phyloP scores from a whole-genome alignment of 2,329 filamentous ascomycete species.

The Zalaria obscura region DNA sequence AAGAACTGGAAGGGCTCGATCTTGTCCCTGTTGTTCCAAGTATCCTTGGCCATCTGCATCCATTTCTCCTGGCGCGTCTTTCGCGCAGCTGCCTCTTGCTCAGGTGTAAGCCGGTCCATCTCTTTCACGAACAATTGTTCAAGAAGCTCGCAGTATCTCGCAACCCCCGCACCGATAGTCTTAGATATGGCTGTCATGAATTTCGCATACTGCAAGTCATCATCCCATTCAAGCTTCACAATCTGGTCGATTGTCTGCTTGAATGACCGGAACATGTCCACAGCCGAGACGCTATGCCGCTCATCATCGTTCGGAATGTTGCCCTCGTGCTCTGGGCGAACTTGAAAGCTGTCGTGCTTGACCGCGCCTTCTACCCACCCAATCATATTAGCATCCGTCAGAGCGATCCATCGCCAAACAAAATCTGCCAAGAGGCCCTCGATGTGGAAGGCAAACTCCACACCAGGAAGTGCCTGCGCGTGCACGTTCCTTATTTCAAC shows the following conservation, averaged over 20 bases:
- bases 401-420: conserved; percentile 87
- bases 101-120: conserved; percentile 82
- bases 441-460: conserved; percentile 73
- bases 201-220: conserved; percentile 83
- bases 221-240: conserved; percentile 75
- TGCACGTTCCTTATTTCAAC: conserved; percentile 76
- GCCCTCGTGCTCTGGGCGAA: conserved; percentile 42
- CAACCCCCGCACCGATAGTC: conserved; percentile 67
- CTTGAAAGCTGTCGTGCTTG: conserved; percentile 75
- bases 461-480: conserved; percentile 52
- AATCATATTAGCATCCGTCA: conserved; percentile 64
- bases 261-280: conserved; percentile 89
- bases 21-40: conserved; percentile 82
- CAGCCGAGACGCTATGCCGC: conserved; percentile 81
- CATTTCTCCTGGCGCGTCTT: conserved; percentile 85
- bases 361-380: conserved; percentile 82
- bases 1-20: conserved; percentile 96
- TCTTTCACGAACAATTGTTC: conserved; percentile 76
- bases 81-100: conserved; percentile 64
- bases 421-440: conserved; percentile 79
- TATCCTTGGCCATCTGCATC: conserved; percentile 85
- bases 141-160: conserved; percentile 80
- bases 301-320: conserved; percentile 57
- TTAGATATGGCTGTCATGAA: conserved; percentile 94
- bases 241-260: conserved; percentile 84